A percentile compares a stretch with the other conserved stretches of the same genome.
Conservation (phyloP, 2,329 filamentous ascomycete species). For the Xylaria sp. region DNA sequence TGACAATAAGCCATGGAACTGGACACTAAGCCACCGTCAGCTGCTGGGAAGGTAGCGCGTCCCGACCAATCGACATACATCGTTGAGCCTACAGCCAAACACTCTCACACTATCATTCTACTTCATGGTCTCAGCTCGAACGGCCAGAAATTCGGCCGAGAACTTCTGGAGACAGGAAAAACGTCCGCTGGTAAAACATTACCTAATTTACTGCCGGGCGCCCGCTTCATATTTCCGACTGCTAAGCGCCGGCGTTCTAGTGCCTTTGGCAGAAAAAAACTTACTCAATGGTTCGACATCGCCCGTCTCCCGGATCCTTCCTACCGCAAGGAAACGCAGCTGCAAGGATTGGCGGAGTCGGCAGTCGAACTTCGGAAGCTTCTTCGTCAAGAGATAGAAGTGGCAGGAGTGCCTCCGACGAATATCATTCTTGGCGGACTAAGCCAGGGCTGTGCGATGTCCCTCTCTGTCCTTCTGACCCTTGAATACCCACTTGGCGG, state of each 20-base stretch:
- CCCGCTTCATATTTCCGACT: constrained; percentile 64
- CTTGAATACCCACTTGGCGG: constrained; percentile 54
- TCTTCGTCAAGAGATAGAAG: constrained; percentile 54
- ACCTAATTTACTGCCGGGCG: constrained; percentile 52
- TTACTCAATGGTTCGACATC: constrained; percentile 65
- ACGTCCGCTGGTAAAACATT: constrained; percentile 45
- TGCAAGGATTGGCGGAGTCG: constrained; percentile 58
- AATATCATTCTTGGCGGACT: constrained; percentile 63
- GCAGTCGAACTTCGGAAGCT: constrained; percentile 51
- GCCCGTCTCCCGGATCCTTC: constrained; percentile 55
- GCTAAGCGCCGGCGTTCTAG: constrained; percentile 57
- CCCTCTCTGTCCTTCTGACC: constrained; percentile 56
- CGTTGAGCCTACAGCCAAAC: constrained; percentile 39
- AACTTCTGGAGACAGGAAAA: constrained; percentile 49
- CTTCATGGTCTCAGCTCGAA: constrained; percentile 43
- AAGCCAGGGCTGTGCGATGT: constrained; percentile 65
- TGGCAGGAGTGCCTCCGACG: constrained; percentile 40
- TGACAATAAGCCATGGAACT: no score
- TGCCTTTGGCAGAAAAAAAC: constrained; percentile 55
- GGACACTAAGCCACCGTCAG: constrained; percentile 14
- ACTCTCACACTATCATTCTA: constrained; percentile 39
- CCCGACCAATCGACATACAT: constrained; percentile 34
- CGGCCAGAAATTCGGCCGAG: constrained; percentile 48
- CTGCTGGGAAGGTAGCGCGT: constrained; percentile 2
- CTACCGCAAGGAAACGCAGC: constrained; percentile 56